Evolutionary conservation across 2,329 filamentous ascomycete genomes (phyloP), one percentile per base, ranked within the genome.

Genomic region (Penicillium sp.): DNA sequence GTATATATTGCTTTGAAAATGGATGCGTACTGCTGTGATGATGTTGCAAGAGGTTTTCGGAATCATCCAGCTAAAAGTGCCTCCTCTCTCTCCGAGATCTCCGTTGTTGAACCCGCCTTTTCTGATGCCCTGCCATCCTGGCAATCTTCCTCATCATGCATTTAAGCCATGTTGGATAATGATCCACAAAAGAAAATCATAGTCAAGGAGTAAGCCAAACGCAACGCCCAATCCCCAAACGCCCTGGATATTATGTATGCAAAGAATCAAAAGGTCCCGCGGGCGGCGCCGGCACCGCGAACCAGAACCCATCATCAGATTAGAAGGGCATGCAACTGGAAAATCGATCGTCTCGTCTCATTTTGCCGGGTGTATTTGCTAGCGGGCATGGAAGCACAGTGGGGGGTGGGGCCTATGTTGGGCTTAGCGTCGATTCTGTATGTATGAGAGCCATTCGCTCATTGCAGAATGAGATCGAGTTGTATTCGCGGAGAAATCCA

Each of bases 371-470:
- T 14, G 11, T 25, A 20, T 17, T 43, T 15, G 25, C 63, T 73
- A 78, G 55, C 76, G 74, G 45, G 76, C 72, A 64, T 77, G 76
- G 66, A 77, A 78, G 67, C 76, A 78, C 28, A 79, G 74, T 38
- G 76, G 76, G 42, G 76, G 76, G 47, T 75, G 69, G 14, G 69
- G 72, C 54, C 76, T 78, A 28, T 12, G 20, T n/a, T n/a, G 28
- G 11, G 14, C 55, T 66, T 57, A 62, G 58, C 28, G 31, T 55
- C 49, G n/a, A 42, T 52, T 50, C 10, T 67, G 17, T n/a, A 58
- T 31, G 55, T 37, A 35, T 35, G 8, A 14, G n/a, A 7, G 22
- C 2, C n/a, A 20, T 35, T 7, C 28, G 7, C 31, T 17, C 31
- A 20, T 35, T 49, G 47, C 47, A 50, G 17, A 22, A 20, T 50